These are phyloP conservation scores for Pseudovirgaria hyperparasitica DNA, from an alignment of 2,329 filamentous ascomycete genomes.

Conservation along the genomic window DNA sequence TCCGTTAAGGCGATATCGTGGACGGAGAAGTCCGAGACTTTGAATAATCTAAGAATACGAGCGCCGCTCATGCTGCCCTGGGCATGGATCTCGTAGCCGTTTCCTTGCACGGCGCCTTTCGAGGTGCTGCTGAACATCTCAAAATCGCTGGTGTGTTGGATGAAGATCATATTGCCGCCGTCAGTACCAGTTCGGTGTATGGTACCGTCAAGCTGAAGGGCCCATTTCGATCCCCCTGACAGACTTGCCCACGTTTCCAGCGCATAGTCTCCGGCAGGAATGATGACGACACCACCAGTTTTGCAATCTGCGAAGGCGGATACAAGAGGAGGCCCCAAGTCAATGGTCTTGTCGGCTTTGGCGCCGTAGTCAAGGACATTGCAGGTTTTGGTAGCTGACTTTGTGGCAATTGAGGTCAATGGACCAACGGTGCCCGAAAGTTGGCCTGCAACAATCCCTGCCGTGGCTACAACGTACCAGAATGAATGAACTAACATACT, in stretches of 20 bases:
- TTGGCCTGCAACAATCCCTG: slow-evolving; percentile 15
- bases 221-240: slow-evolving; percentile 34
- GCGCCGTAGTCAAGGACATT: slow-evolving; percentile 41
- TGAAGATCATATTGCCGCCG: slow-evolving; percentile 41
- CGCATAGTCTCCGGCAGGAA: slow-evolving; percentile 38
- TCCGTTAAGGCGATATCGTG: slow-evolving; percentile 39
- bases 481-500: slow-evolving; percentile 5
- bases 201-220: slow-evolving; percentile 40
- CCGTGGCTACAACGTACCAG: slow-evolving; percentile 14
- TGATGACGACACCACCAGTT: slow-evolving; percentile 36
- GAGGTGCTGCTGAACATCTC: slow-evolving; percentile 41
- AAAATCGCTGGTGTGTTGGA: slow-evolving; percentile 38
- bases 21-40: slow-evolving; percentile 34
- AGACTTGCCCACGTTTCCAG: slow-evolving; percentile 38
- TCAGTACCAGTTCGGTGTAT: slow-evolving; percentile 39
- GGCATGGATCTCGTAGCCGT: slow-evolving; percentile 37
- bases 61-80: slow-evolving; percentile 28
- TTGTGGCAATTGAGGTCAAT: slow-evolving; percentile 20
- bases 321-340: slow-evolving; percentile 36
- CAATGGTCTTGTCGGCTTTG: slow-evolving; percentile 37
- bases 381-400: slow-evolving; percentile 37
- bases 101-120: slow-evolving; percentile 39
- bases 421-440: slow-evolving; percentile 22
- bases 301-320: slow-evolving; percentile 40
- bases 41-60: slow-evolving; percentile 33